Base-by-base conservation (phyloP, 129 eudicot species). In the Calendula officinalis region DNA sequence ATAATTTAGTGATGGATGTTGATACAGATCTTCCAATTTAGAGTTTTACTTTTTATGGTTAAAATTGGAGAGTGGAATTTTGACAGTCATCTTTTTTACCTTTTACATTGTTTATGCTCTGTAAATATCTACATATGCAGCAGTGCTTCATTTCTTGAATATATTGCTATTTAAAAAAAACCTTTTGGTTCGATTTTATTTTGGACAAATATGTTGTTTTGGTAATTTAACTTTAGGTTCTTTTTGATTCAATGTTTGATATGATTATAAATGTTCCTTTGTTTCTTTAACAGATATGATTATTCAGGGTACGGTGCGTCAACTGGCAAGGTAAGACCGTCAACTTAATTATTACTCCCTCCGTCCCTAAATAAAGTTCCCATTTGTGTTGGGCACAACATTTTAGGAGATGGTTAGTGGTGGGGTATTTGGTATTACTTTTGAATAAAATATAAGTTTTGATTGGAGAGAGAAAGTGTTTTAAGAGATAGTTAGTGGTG, bases 271-370 rank as follows among this genome's bases (percentile, higher is more conserved):
- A 62, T 36, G 62, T 34, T 67, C 54, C 59, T 50, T 15, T 35
- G 60, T 67, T 38, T 36, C 14, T 8, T 73, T 1, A 52, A 88
- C 81, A 86, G 91, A 56, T 90, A 90, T 64, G 95, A 86, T 68
- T 86, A 86, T 74, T 86, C 97, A 16, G 89, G 95, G 17, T 90
- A 90, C 52, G 97, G 97, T 36, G 94, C 95, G 17, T 90, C 97
- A 69, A 84, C 86, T 45, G 97, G 97, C 56, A 90, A 78, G 95
- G 97, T 90, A 80, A 74, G 57, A 17, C 45, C 4, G 45, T 73
- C 66, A 66, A 64, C 44, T 33, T 50, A 22, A 22, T 22, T 22
- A 4, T 70, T 2, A n/a, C n/a, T n/a, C n/a, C n/a, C n/a, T n/a
- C n/a, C n/a, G n/a, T n/a, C n/a, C n/a, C n/a, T n/a, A n/a, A n/a